These are phyloP conservation scores for Hymenotorrendiella dingleyae DNA, from an alignment of 2,329 filamentous ascomycete genomes.

Conservation along the genomic window DNA sequence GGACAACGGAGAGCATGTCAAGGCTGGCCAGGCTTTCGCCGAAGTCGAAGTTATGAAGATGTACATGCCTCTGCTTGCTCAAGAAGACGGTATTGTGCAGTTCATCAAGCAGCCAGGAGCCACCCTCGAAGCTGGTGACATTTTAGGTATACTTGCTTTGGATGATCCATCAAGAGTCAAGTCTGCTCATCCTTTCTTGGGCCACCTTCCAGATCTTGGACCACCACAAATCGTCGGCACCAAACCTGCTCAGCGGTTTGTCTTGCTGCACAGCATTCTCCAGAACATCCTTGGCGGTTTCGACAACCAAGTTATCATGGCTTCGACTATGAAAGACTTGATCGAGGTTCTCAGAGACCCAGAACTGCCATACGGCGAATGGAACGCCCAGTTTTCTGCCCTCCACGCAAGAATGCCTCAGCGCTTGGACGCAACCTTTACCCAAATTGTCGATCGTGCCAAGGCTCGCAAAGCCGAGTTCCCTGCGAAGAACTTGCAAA, in stretches of 20 bases:
- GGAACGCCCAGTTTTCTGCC: constrained; percentile 91
- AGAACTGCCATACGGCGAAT: constrained; percentile 92
- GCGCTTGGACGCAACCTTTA: constrained; percentile 78
- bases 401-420: constrained; percentile 96
- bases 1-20: constrained; percentile 90
- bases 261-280: constrained; percentile 69
- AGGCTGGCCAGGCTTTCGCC: constrained; percentile 85
- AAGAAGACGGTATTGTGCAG: constrained; percentile 94
- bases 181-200: constrained; percentile 89
- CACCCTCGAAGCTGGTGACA: constrained; percentile 96
- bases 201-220: constrained; percentile 81
- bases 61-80: constrained; percentile 97
- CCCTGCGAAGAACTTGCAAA: constrained; percentile 79
- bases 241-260: constrained; percentile 87
- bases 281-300: constrained; percentile 87
- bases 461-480: constrained; percentile 77
- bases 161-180: constrained; percentile 96
- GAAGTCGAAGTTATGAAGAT: constrained; percentile 99
- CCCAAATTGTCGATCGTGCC: constrained; percentile 79
- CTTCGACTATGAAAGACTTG: constrained; percentile 74
- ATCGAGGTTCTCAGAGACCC: constrained; percentile 85
- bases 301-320: constrained; percentile 97
- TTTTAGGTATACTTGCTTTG: constrained; percentile 91
- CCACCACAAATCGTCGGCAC: constrained; percentile 79
- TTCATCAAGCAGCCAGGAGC: constrained; percentile 98